Conservation (phyloP, 805 yeast species). For the Deakozyma indianensis region DNA sequence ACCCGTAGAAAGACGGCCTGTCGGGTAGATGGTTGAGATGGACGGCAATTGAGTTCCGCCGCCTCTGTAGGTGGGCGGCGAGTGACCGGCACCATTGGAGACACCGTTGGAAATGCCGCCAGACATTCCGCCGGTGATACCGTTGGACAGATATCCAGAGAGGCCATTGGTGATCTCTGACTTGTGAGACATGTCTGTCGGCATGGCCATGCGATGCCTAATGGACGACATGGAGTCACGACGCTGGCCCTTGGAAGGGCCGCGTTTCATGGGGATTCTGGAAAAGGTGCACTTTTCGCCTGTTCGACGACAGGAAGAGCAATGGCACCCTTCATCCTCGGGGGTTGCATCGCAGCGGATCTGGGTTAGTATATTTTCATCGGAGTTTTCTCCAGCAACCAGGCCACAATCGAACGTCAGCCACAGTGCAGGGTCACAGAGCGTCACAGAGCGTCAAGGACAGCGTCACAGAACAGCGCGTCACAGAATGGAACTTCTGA, state of each 20-base stretch:
- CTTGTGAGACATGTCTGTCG: background rate
- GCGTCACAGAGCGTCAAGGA: too few relatives aligned
- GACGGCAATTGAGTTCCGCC: background rate
- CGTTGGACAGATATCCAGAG: background rate
- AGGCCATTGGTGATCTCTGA: background rate
- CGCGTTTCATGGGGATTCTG: slow-evolving; percentile 45
- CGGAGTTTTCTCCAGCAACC: too few relatives aligned
- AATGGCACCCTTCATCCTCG: slow-evolving; percentile 18
- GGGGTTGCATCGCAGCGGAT: slow-evolving; percentile 26
- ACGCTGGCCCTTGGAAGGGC: slow-evolving; percentile 39
- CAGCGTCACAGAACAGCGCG: too few relatives aligned
- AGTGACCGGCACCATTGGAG: slow-evolving; percentile 1
- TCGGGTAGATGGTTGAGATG: background rate
- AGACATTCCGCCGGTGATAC: slow-evolving; percentile 2
- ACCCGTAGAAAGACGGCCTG: slow-evolving; percentile 1
- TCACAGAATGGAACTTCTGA: too few relatives aligned
- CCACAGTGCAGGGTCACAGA: too few relatives aligned
- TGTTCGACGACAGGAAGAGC: slow-evolving; percentile 38
- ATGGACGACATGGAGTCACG: slow-evolving; percentile 1
- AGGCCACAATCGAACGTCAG: too few relatives aligned
- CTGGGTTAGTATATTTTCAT: slow-evolving; percentile 13
- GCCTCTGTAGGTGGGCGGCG: too few relatives aligned
- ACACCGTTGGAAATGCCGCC: slow-evolving; percentile 3
- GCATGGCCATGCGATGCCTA: background rate
- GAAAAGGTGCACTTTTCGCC: slow-evolving; percentile 40